A percentile compares a stretch with the other conserved stretches of the same genome.
These are phyloP conservation scores for Fusarium floridanum DNA, from an alignment of 2,329 filamentous ascomycete species.

Conservation along the genomic window DNA sequence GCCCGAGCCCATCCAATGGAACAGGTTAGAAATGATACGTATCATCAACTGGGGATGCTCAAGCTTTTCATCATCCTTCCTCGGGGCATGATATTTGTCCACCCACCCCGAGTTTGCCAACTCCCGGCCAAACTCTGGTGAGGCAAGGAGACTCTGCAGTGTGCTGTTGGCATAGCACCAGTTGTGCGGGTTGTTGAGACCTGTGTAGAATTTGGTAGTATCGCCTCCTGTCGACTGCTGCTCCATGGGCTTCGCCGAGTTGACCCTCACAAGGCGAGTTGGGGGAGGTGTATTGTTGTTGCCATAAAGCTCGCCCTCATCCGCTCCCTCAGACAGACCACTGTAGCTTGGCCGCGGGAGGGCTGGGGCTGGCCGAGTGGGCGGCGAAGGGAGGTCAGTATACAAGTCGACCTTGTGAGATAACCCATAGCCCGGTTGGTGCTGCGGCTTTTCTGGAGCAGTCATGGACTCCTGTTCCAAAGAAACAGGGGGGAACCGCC, in stretches of 20 bases:
- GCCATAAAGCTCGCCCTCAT: constrained; percentile 52
- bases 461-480: constrained; percentile 72
- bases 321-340: constrained; percentile 68
- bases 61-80: constrained; percentile 70
- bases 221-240: constrained; percentile 61
- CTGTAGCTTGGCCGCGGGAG: constrained; percentile 81
- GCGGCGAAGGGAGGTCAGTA: constrained; percentile 67
- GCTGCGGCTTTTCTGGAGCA: constrained; percentile 50
- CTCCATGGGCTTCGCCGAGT: constrained; percentile 52
- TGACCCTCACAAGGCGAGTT: constrained; percentile 54
- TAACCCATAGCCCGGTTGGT: constrained; percentile 46
- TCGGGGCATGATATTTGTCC: constrained; percentile 74
- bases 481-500: constrained; percentile 81
- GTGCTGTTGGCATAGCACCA: constrained; percentile 96
- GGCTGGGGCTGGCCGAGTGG: constrained; percentile 76
- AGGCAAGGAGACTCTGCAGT: constrained; percentile 85
- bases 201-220: constrained; percentile 59
- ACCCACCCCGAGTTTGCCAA: constrained; percentile 71
- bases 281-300: constrained; percentile 56
- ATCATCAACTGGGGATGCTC: constrained; percentile 70
- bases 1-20: constrained; percentile 68
- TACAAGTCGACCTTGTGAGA: constrained; percentile 56
- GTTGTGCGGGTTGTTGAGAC: constrained; percentile 82
- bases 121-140: constrained; percentile 75
- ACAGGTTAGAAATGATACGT: constrained; percentile 69